phyloP scores from a whole-genome alignment of 352 stramenopile species.

The Phytophthora citricola region DNA sequence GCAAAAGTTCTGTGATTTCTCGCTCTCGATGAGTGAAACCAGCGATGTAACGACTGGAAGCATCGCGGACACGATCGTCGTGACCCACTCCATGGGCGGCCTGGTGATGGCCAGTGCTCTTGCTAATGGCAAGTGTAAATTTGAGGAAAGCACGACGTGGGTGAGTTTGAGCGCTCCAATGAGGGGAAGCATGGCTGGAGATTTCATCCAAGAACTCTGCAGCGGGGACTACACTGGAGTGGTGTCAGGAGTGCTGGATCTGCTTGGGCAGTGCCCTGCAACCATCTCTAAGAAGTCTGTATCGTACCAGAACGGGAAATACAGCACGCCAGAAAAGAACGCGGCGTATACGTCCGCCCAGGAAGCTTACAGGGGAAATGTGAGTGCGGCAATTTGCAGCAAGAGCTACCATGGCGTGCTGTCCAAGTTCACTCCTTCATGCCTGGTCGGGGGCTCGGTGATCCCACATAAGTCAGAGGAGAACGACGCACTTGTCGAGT shows the following conservation, averaged over 20 bases:
- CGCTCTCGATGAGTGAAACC: constrained; percentile 20
- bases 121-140: constrained; percentile 18
- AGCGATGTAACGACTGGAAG: neutral
- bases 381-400: constrained; percentile 42
- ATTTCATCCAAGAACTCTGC: constrained; percentile 15
- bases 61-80: constrained; percentile 45
- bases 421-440: constrained; percentile 22
- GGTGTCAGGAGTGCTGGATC: neutral
- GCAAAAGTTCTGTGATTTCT: constrained; percentile 39
- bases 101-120: constrained; percentile 23
- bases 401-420: constrained; percentile 36
- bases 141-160: constrained; percentile 23
- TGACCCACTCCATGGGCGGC: constrained; percentile 50
- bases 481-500: constrained; percentile 38
- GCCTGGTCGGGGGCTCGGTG: constrained; percentile 13
- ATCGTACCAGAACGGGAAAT: constrained; percentile 15
- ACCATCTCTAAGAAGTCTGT: constrained; percentile 4
- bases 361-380: constrained; percentile 30
- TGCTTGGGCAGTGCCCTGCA: constrained; percentile 8
- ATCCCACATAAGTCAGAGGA: constrained; percentile 35
- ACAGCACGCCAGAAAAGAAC: constrained; percentile 4
- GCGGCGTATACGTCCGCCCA: constrained; percentile 14
- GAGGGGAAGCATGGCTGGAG: constrained; percentile 29
- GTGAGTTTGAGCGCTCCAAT: constrained; percentile 25
- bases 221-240: neutral